These are phyloP conservation scores for Termitomyces sp. DNA, from an alignment of 768 basidiomycete genomes.

Conservation along the genomic window DNA sequence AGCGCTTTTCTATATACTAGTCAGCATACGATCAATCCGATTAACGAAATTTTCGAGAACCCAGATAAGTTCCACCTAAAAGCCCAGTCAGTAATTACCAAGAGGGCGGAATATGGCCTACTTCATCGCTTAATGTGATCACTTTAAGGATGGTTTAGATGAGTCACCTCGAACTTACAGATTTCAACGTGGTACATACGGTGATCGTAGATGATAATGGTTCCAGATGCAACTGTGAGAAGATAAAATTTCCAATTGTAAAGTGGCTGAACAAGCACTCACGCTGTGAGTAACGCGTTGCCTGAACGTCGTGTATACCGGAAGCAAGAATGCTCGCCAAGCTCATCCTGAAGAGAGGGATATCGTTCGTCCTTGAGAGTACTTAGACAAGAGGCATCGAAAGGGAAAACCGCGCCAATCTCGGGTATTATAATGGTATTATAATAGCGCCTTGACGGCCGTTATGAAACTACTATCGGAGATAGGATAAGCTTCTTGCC, in stretches of 20 bases:
- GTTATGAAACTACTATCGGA: neutral
- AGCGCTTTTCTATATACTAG: constrained; percentile 36
- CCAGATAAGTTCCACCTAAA: constrained; percentile 53
- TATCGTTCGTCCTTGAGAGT: neutral
- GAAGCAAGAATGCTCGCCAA: constrained; percentile 11
- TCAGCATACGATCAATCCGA: neutral
- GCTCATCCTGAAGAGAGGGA: constrained; percentile 5
- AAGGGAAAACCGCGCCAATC: neutral
- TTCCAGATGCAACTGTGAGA: constrained; percentile 43
- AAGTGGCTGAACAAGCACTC: constrained; percentile 12
- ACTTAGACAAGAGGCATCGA: constrained; percentile 3
- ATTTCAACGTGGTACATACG: constrained; percentile 27
- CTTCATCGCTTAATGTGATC: constrained; percentile 51
- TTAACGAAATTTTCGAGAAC: constrained; percentile 21
- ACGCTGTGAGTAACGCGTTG: constrained; percentile 42
- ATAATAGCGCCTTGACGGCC: neutral
- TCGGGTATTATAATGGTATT: neutral
- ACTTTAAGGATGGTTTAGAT: constrained; percentile 25
- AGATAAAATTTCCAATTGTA: neutral
- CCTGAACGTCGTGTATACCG: constrained; percentile 33
- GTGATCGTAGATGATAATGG: constrained; percentile 53
- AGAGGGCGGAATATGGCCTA: constrained; percentile 17
- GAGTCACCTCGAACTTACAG: neutral
- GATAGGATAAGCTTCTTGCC: neutral
- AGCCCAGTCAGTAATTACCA: constrained; percentile 1